A percentile compares a stretch with the other conserved stretches of the same genome.
phyloP scores from a whole-genome alignment of 306 rosid genomes.

The Quillaja saponaria region DNA sequence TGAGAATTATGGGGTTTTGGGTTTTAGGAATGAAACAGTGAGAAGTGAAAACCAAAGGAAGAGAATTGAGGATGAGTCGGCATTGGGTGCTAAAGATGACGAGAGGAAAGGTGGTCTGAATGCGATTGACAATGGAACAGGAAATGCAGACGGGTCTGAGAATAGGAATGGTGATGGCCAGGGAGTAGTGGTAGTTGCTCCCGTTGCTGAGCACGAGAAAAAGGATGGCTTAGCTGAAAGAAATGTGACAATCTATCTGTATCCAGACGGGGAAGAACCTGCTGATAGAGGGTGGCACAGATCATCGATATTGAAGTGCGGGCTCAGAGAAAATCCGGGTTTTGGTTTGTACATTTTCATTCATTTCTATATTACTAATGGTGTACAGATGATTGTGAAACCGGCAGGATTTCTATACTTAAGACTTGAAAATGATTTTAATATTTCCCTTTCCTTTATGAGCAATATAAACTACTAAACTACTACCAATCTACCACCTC shows the following conservation, averaged over 20 bases:
- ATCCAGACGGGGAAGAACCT: slow-evolving; percentile 45
- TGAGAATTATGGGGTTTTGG: slow-evolving; percentile 40
- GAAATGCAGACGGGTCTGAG: slow-evolving; percentile 28
- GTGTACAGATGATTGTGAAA: too few relatives aligned
- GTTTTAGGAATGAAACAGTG: slow-evolving; percentile 37
- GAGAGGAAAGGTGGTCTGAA: slow-evolving; percentile 42
- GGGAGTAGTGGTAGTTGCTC: slow-evolving; percentile 44
- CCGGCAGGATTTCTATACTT: too few relatives aligned
- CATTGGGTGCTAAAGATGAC: slow-evolving; percentile 34
- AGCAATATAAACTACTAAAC: too few relatives aligned
- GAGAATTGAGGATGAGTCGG: slow-evolving; percentile 41
- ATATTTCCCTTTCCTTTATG: too few relatives aligned
- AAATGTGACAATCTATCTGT: slow-evolving; percentile 45
- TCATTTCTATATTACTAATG: not conserved
- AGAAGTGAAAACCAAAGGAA: slow-evolving; percentile 41
- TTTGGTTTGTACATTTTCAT: slow-evolving; percentile 51
- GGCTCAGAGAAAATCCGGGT: slow-evolving; percentile 71
- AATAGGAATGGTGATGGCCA: slow-evolving; percentile 38
- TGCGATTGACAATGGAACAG: slow-evolving; percentile 38
- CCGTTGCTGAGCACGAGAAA: slow-evolving; percentile 43
- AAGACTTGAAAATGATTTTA: too few relatives aligned
- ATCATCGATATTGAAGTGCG: slow-evolving; percentile 56
- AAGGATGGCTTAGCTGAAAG: slow-evolving; percentile 39
- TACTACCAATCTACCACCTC: too few relatives aligned
- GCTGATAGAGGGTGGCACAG: slow-evolving; percentile 47